Base-by-base conservation (phyloP, 2,329 filamentous ascomycete genomes). In the Colletotrichum cuscutae region DNA sequence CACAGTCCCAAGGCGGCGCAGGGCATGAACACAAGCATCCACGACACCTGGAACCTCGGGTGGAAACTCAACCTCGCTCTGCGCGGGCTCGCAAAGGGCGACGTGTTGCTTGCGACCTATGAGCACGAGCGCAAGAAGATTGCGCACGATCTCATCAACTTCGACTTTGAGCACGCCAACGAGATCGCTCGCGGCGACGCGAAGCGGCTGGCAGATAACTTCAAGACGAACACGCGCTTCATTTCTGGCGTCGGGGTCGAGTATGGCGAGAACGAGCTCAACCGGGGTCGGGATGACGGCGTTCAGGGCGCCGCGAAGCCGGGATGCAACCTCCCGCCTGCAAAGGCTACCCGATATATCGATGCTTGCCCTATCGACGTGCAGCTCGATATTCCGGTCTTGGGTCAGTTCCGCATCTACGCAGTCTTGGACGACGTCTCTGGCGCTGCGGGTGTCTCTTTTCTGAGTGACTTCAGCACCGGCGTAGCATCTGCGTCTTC, bases 351-450 rank as follows among this genome's bases (percentile, higher is more conserved):
- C 0, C 88, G 93, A 22, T 95, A 92, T 78, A 88, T 95, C 62
- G 93, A 95, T 80, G 91, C 92, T 4, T 95, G 95, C 76, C 93
- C 93, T 0, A 89, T 95, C 35, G 91, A 95, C 76, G 84, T 95
- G 24, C 92, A 95, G 78, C 89, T 94, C 3, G 93, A 95, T 77
- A 93, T 95, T 52, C 93, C 93, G 1, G 88, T 94, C 79, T 84
- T 95, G 4, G 91, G 93, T 22, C 93, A 95, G 77, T 95, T 95
- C 84, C 89, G 92, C 62, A 88, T 95, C 52, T 94, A 93, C 79
- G 87, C 94, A 72, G 88, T 95, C 71, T 87, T 90, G 71, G 89
- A 88, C 77, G 86, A 93, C 76, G 84, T 94, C 2, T 83, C 86
- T 65, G 22, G 24, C 2, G 26, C 57, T 1, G 80, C 85, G 26